Evolutionary conservation across 371 early-diverging fungal genomes (phyloP).

Genomic region (Rhizomucor pusillus): DNA sequence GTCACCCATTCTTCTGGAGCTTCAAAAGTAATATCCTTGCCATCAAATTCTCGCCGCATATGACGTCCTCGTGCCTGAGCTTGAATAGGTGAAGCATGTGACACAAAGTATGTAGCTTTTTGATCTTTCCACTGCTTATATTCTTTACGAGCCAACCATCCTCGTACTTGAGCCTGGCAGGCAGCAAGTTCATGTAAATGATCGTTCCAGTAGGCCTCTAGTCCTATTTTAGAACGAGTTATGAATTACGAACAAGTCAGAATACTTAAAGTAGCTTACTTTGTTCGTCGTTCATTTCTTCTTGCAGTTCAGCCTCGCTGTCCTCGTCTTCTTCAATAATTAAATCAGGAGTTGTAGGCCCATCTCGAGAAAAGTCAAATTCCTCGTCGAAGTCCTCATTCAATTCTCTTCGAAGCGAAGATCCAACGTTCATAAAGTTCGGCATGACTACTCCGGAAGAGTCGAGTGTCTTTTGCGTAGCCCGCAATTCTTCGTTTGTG

Average conservation of each 20-base stretch:
- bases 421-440: conserved; percentile 75
- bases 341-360: conserved; percentile 38
- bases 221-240: no score
- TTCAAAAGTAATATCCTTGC: conserved; percentile 12
- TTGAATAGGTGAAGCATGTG: conserved; percentile 54
- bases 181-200: no score
- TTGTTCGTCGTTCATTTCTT: conserved; percentile 6
- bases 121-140: conserved; percentile 30
- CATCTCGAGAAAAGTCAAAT: neutral
- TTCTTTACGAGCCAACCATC: conserved; percentile 48
- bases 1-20: conserved; percentile 21
- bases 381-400: conserved; percentile 29
- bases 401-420: conserved; percentile 68
- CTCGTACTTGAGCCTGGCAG: conserved; percentile 62
- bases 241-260: no score
- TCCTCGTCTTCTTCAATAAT: conserved; percentile 46
- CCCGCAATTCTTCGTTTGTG: conserved; percentile 82
- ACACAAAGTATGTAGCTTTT: conserved; percentile 18
- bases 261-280: no score
- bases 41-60: conserved; percentile 39
- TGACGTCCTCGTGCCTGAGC: conserved; percentile 62
- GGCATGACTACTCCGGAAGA: conserved; percentile 79
- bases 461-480: conserved; percentile 83
- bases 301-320: conserved; percentile 20
- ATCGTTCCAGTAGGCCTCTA: conserved; percentile 22